Base-by-base conservation (phyloP, 768 basidiomycete genomes). In the Tricholoma furcatifolium region DNA sequence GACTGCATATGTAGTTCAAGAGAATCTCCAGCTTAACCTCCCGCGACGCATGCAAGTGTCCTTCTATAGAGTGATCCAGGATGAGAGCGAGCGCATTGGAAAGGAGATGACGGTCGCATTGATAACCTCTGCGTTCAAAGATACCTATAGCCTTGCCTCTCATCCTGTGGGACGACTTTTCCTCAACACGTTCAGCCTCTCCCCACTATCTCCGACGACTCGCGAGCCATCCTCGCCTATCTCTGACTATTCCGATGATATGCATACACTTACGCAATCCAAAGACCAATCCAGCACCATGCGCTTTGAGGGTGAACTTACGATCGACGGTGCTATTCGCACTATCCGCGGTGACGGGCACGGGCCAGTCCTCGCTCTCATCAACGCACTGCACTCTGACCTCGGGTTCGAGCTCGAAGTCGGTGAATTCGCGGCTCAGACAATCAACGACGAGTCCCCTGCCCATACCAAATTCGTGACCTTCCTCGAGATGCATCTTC, bases 31-130 rank as follows among this genome's bases (percentile, higher is more conserved):
- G 15, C 80, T 93, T 57, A 91, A 93, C 65, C 76, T 91, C 48
- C 90, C 90, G 1, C 80, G 89, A 44, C 82, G 84, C 57, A 88
- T 93, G 88, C 90, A 93, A 68, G 73, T 90, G 41, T 70, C 81
- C 10, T 92, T 93, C 74, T 93, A 92, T 74, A 75, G 82, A 63
- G 75, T 91, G 64, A 74, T 93, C 50, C 91, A 93, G 66, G 72
- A 69, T 15, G 79, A 85, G 56, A 81, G 91, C 47, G 90, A 93
- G 63, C 74, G 77, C 50, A 84, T 87, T 42, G 88, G 87, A 32
- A 87, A 87, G 62, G 90, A 93, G 71, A 85, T 93, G 80, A 83
- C 83, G 2, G 77, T 82, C 11, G 80, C 86, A 39, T 85, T 92
- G 63, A 91, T 93, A 65, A 86, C 81, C 15, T 78, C 78, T 18